A percentile compares a stretch with the other conserved stretches of the same genome.
phyloP scores from a whole-genome alignment of 2,329 filamentous ascomycete species.

The Fusarium dlaminii region DNA sequence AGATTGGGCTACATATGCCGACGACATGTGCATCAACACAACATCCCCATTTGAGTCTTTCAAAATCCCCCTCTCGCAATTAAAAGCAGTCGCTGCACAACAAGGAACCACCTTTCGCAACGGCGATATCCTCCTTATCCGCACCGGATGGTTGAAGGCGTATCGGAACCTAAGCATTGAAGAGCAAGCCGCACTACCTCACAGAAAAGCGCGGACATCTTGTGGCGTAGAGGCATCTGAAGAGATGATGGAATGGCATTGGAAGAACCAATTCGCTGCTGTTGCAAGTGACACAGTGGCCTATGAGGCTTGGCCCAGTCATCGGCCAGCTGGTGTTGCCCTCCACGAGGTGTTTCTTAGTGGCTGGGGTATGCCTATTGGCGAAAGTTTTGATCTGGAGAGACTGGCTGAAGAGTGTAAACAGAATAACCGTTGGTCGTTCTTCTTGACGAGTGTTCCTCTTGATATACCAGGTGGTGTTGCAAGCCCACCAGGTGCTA shows the following conservation, averaged over 20 bases:
- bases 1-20: background rate
- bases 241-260: background rate
- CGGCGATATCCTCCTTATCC: background rate
- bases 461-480: background rate
- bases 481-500: background rate
- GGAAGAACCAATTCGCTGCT: background rate
- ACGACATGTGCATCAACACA: background rate
- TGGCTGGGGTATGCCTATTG: background rate
- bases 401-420: background rate
- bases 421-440: background rate
- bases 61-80: background rate
- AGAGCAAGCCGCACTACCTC: background rate
- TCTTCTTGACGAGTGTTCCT: background rate
- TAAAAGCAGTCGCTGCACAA: background rate
- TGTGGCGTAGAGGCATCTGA: background rate
- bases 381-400: background rate
- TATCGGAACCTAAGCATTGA: background rate
- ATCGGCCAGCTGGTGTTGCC: background rate
- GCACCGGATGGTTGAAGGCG: background rate
- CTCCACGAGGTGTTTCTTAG: background rate
- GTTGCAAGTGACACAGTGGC: background rate
- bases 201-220: background rate
- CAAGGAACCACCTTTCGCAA: too few species aligned
- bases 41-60: background rate
- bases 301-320: background rate